phyloP scores from a whole-genome alignment of 1,139 yeast species.

The Saccharomyces pastorianus region DNA sequence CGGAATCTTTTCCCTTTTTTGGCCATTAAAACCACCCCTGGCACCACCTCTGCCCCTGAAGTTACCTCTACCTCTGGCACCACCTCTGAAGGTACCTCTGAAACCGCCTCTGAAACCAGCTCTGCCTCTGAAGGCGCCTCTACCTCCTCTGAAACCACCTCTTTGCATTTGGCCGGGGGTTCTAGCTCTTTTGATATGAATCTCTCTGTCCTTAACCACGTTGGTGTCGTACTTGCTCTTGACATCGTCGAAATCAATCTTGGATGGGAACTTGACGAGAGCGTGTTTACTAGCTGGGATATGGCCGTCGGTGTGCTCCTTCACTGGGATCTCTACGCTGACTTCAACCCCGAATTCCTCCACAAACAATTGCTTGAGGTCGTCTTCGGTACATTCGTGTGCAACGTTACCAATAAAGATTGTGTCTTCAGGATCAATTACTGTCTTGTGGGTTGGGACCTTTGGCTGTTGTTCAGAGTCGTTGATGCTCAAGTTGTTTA shows the following conservation, averaged over 20 bases:
- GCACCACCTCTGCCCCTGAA: too few species aligned
- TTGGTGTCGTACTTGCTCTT: conserved; percentile 28
- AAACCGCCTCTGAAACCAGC: too few species aligned
- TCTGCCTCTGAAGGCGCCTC: conserved; percentile 6
- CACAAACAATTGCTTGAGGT: conserved; percentile 22
- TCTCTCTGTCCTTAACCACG: conserved; percentile 27
- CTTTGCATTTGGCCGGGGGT: conserved; percentile 18
- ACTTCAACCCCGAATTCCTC: conserved; percentile 22
- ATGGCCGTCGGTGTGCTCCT: conserved; percentile 21
- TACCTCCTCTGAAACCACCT: conserved; percentile 13
- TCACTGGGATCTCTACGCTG: conserved; percentile 27
- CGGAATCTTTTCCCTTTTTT: conserved; percentile 23
- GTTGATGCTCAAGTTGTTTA: conserved; percentile 2
- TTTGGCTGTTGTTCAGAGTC: conserved; percentile 5
- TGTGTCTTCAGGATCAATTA: conserved; percentile 29
- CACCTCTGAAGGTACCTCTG: too few species aligned
- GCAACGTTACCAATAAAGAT: conserved; percentile 30
- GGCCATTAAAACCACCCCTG: too few species aligned
- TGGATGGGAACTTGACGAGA: conserved; percentile 27
- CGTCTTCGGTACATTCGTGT: conserved; percentile 25
- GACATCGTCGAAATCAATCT: conserved; percentile 27
- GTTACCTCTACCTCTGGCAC: too few species aligned
- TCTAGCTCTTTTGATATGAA: conserved; percentile 28
- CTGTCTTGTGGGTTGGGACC: conserved; percentile 9
- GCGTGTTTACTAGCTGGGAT: conserved; percentile 28